phyloP scores from a whole-genome alignment of 352 stramenopile species.

The Aphanomyces cochlioides region DNA sequence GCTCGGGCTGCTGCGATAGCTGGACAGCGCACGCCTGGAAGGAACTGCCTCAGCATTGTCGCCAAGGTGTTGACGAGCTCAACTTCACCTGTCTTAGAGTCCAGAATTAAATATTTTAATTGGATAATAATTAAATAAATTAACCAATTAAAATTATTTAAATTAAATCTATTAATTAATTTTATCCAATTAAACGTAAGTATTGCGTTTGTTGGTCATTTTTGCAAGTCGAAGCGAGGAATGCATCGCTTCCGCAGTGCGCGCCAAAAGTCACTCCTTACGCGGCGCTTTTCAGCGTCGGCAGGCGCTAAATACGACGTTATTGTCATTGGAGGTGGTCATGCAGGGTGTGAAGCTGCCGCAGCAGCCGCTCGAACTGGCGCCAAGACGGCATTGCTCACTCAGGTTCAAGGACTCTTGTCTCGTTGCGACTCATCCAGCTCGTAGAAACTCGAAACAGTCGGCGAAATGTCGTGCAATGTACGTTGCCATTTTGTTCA shows the following conservation, averaged over 20 bases:
- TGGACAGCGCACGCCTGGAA: too few species aligned
- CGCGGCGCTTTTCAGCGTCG: neutral
- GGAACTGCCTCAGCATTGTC: too few species aligned
- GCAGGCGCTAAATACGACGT: slow-evolving; percentile 54
- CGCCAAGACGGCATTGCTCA: slow-evolving; percentile 93
- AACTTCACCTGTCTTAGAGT: too few species aligned
- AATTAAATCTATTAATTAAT: too few species aligned
- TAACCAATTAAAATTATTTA: too few species aligned
- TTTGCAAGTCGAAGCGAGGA: too few species aligned
- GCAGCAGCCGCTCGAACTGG: slow-evolving; percentile 76
- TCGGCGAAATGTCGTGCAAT: slow-evolving; percentile 99
- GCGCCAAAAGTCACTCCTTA: neutral
- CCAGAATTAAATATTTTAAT: too few species aligned
- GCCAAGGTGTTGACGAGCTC: too few species aligned
- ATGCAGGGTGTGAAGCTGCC: slow-evolving; percentile 90
- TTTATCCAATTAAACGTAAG: too few species aligned
- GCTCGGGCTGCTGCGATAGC: too few species aligned
- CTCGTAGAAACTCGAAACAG: slow-evolving; percentile 84
- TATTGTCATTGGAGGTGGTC: slow-evolving; percentile 88
- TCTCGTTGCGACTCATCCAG: neutral
- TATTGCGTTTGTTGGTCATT: too few species aligned
- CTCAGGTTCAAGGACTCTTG: slow-evolving; percentile 44
- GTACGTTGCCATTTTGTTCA: slow-evolving; percentile 41
- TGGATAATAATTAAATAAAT: too few species aligned
- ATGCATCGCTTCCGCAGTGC: slow-evolving; percentile 5